Conservation (phyloP, 1,284 basidiomycete species). For the Melampsora americana region DNA sequence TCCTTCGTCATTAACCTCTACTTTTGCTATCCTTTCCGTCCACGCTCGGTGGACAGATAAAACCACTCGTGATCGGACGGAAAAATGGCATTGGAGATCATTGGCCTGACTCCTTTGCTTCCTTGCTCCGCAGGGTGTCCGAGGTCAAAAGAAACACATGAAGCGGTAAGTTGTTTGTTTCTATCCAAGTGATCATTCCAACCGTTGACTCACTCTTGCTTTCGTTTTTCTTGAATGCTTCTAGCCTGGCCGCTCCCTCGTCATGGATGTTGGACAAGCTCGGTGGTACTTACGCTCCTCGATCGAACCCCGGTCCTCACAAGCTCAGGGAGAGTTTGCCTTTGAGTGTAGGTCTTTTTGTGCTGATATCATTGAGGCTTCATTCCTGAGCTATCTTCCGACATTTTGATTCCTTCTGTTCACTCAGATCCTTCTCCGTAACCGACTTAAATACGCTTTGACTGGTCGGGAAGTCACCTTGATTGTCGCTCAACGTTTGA, state of each 20-base stretch:
- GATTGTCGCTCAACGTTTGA: conserved; percentile 92
- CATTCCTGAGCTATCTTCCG: not conserved
- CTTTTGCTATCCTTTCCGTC: no score
- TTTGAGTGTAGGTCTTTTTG: conserved; percentile 53
- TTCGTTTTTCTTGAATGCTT: no score
- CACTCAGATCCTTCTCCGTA: conserved; percentile 91
- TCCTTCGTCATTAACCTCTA: not conserved
- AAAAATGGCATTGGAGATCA: conserved; percentile 44
- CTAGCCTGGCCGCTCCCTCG: conserved; percentile 78
- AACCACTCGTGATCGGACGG: not conserved
- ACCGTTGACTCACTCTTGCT: not conserved
- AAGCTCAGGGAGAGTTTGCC: conserved; percentile 93
- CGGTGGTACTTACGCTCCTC: conserved; percentile 93
- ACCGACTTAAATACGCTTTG: conserved; percentile 98
- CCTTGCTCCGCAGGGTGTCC: conserved; percentile 44
- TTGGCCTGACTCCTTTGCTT: conserved; percentile 46
- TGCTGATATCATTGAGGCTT: not conserved
- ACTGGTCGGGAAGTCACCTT: conserved; percentile 91
- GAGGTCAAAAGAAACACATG: conserved; percentile 99
- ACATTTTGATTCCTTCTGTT: conserved; percentile 49
- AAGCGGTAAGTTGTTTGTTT: conserved; percentile 64
- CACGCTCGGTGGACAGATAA: no score
- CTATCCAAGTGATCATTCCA: not conserved
- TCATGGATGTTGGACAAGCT: conserved; percentile 99
- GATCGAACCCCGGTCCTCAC: conserved; percentile 96